Conservation (phyloP, 179 eudicot genomes). For the Nepenthes alata region DNA sequence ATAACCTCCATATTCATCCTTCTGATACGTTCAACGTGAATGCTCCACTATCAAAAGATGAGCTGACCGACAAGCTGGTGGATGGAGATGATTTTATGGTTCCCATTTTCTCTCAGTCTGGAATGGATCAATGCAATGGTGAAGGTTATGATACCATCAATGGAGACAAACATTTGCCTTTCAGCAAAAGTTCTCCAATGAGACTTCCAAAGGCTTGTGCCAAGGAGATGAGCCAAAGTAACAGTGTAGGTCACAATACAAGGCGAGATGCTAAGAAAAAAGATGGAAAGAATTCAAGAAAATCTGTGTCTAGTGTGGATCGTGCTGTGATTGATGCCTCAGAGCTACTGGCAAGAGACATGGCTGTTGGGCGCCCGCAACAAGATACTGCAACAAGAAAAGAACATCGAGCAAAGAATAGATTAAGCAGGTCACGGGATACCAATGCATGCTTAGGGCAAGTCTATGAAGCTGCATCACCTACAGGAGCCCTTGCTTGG, state of each 20-base stretch:
- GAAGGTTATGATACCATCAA: constrained; percentile 15
- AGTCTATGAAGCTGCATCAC: not conserved
- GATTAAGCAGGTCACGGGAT: constrained; percentile 11
- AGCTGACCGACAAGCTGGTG: constrained; percentile 24
- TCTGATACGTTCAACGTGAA: constrained; percentile 23
- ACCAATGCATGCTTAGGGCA: constrained; percentile 5
- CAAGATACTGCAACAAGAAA: constrained; percentile 6
- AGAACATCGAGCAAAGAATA: constrained; percentile 21
- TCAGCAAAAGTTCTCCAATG: constrained; percentile 10
- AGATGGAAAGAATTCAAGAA: constrained; percentile 21
- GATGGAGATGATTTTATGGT: constrained; percentile 81
- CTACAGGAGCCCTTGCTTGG: too few species aligned
- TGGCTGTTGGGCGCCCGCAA: constrained; percentile 15
- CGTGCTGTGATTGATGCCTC: constrained; percentile 17
- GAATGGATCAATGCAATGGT: not conserved
- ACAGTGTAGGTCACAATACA: constrained; percentile 7
- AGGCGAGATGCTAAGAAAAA: constrained; percentile 23
- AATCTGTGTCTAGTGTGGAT: constrained; percentile 10
- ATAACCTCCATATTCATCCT: constrained; percentile 26
- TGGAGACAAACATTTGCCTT: constrained; percentile 18
- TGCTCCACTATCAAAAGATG: constrained; percentile 21
- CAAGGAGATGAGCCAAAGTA: constrained; percentile 20
- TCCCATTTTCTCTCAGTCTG: constrained; percentile 59
- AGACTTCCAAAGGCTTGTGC: constrained; percentile 1
- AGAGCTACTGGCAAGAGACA: constrained; percentile 18